Conservation (phyloP, 176 grass and related monocot genomes). For the Oryza meyeriana region DNA sequence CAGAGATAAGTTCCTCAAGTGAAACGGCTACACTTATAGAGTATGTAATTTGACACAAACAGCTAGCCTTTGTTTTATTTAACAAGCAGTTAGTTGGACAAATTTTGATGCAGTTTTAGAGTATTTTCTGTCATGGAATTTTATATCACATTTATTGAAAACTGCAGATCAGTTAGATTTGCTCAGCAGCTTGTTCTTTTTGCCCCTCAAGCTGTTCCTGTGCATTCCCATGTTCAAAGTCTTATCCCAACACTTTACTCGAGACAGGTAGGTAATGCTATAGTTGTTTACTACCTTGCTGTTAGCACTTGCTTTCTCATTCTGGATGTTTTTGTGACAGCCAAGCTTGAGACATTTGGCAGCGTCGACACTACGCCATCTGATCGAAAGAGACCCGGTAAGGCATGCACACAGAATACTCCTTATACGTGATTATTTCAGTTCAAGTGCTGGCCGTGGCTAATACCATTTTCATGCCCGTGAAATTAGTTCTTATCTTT, state of each 20-base stretch:
- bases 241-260: slow-evolving; percentile 85
- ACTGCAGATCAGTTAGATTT: slow-evolving; percentile 91
- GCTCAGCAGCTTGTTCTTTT: slow-evolving; percentile 98
- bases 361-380: slow-evolving; percentile 72
- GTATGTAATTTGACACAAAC: slow-evolving; percentile 51
- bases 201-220: slow-evolving; percentile 93
- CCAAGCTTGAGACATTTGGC: slow-evolving; percentile 90
- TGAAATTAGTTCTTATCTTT: background rate
- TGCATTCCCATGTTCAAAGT: slow-evolving; percentile 87
- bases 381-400: slow-evolving; percentile 92
- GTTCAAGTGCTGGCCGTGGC: slow-evolving; percentile 25
- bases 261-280: slow-evolving; percentile 63
- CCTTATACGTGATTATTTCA: background rate
- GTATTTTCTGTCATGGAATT: slow-evolving; percentile 27
- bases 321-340: slow-evolving; percentile 46
- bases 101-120: slow-evolving; percentile 23
- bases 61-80: slow-evolving; percentile 29
- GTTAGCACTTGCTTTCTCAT: slow-evolving; percentile 26
- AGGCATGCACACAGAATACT: slow-evolving; percentile 33
- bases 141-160: slow-evolving; percentile 18
- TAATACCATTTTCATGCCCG: slow-evolving; percentile 15
- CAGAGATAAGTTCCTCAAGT: slow-evolving; percentile 94
- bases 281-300: slow-evolving; percentile 18
- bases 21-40: slow-evolving; percentile 84
- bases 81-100: slow-evolving; percentile 19